Conservation (phyloP, 129 eudicot species). For the Logfia minima region DNA sequence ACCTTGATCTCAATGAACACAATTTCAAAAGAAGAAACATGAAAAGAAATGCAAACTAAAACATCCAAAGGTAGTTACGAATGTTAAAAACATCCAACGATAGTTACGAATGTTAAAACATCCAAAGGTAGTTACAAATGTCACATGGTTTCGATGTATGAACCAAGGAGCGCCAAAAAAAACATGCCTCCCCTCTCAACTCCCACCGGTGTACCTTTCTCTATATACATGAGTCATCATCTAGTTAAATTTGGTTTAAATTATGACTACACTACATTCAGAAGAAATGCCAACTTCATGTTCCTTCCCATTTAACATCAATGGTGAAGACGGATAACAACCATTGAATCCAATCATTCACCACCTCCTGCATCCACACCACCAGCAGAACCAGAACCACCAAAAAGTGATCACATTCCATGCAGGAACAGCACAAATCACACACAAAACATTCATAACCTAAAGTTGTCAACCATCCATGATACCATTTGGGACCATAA, state of each 20-base stretch:
- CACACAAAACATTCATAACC: slow-evolving; percentile 19
- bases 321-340: not conserved
- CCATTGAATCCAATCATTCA: not conserved
- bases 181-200: slow-evolving; percentile 39
- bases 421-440: slow-evolving; percentile 16
- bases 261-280: slow-evolving; percentile 17
- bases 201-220: slow-evolving; percentile 26
- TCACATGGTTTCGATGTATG: slow-evolving; percentile 21
- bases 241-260: slow-evolving; percentile 13
- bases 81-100: slow-evolving; percentile 12
- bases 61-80: not conserved
- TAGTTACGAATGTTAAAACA: slow-evolving; percentile 6
- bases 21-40: not conserved
- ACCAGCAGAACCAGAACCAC: slow-evolving; percentile 3
- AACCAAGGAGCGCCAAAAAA: slow-evolving; percentile 33
- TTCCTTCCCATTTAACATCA: not conserved
- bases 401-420: slow-evolving; percentile 18
- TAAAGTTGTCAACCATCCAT: slow-evolving; percentile 26
- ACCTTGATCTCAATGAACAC: not conserved
- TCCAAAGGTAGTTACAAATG: slow-evolving; percentile 8
- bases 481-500: slow-evolving; percentile 21
- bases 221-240: slow-evolving; percentile 31
- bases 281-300: slow-evolving; percentile 7
- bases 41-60: slow-evolving; percentile 1
- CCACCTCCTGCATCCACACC: slow-evolving; percentile 18